Percentiles rank a stretch among this genome's conserved stretches.
These are phyloP conservation scores for Colletotrichum graminicola DNA, from an alignment of 2,329 filamentous ascomycete genomes.

Conservation along the genomic window DNA sequence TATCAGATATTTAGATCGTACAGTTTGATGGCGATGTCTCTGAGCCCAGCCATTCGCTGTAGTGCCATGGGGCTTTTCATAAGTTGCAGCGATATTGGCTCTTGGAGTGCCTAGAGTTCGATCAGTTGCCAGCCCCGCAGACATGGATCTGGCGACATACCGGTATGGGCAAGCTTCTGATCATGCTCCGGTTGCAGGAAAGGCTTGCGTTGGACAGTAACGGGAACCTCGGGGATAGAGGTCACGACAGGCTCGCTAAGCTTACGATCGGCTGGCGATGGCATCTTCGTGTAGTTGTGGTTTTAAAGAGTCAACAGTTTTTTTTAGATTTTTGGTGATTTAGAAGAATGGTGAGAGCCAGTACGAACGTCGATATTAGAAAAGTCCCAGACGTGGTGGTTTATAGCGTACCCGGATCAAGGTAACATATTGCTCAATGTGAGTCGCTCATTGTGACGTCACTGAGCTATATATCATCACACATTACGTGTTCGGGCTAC, in stretches of 20 bases:
- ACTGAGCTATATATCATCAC: neutral
- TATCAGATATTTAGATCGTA: slow-evolving; percentile 5
- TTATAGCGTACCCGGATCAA: neutral
- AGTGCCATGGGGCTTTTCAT: slow-evolving; percentile 52
- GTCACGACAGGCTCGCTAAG: slow-evolving; percentile 15
- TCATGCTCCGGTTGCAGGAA: slow-evolving; percentile 49
- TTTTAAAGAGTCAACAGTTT: slow-evolving; percentile 21
- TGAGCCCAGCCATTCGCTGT: slow-evolving; percentile 49
- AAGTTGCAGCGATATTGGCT: slow-evolving; percentile 52
- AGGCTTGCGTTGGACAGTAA: slow-evolving; percentile 48
- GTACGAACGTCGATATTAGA: neutral
- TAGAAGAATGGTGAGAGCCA: neutral
- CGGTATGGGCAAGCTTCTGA: slow-evolving; percentile 46
- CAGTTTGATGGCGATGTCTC: slow-evolving; percentile 50
- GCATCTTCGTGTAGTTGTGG: slow-evolving; percentile 4
- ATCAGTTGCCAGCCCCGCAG: neutral
- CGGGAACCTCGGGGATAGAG: slow-evolving; percentile 42
- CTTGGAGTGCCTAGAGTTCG: slow-evolving; percentile 48
- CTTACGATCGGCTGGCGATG: slow-evolving; percentile 1
- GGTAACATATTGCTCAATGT: neutral
- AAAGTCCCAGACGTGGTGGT: neutral
- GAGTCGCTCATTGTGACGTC: slow-evolving; percentile 37
- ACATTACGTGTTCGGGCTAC: neutral
- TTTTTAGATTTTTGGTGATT: neutral
- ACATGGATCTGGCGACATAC: slow-evolving; percentile 28